Percentiles rank a stretch among this genome's conserved stretches.
phyloP scores from a whole-genome alignment of 441 rosid genomes.

The Corymbia citriodora region DNA sequence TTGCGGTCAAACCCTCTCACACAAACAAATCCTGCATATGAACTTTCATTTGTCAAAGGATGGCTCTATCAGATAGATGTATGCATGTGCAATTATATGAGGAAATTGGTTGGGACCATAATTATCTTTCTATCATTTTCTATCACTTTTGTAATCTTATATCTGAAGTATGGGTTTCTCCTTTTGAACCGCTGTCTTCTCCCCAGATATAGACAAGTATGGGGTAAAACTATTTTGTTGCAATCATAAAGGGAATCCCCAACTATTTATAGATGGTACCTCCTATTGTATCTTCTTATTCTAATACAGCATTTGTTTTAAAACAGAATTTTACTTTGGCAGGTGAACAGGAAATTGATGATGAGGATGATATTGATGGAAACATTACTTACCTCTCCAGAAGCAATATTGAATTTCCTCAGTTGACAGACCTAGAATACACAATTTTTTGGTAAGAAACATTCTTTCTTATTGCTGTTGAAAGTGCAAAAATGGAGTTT shows the following conservation, averaged over 20 bases:
- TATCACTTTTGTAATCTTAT: neutral
- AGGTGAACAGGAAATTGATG: neutral
- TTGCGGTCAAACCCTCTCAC: slow-evolving; percentile 86
- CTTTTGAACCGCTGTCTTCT: neutral
- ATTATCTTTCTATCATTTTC: neutral
- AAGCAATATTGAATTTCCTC: slow-evolving; percentile 82
- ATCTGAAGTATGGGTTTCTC: neutral
- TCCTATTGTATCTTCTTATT: neutral
- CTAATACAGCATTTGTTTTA: neutral
- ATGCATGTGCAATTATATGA: neutral
- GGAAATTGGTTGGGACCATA: neutral
- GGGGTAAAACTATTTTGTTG: neutral
- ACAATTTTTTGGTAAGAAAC: neutral
- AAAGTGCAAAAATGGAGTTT: neutral
- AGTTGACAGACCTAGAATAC: slow-evolving; percentile 60
- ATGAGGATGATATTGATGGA: neutral
- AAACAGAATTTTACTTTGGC: neutral
- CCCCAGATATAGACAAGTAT: neutral
- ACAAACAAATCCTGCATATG: slow-evolving; percentile 82
- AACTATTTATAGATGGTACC: neutral
- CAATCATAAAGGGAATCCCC: neutral
- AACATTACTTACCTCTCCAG: slow-evolving; percentile 75
- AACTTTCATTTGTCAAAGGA: neutral
- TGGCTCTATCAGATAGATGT: neutral
- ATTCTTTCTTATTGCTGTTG: neutral